These are phyloP conservation scores for Cucurbita pepo DNA, from an alignment of 306 rosid species.

Conservation along the genomic window DNA sequence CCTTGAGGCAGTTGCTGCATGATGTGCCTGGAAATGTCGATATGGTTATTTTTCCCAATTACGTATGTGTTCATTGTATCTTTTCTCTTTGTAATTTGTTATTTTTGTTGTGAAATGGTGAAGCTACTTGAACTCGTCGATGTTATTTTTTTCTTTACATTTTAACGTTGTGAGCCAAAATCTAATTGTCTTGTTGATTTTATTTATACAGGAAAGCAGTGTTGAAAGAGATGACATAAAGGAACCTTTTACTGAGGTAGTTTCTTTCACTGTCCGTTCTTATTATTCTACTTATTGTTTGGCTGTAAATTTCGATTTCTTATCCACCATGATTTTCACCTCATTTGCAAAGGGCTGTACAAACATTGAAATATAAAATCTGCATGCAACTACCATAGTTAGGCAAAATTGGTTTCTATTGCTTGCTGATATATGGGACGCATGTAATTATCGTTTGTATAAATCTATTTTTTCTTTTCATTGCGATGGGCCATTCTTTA, in stretches of 20 bases:
- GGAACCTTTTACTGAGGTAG: slow-evolving; percentile 95
- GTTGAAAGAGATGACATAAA: slow-evolving; percentile 79
- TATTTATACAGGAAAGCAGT: slow-evolving; percentile 65
- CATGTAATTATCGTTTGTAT: background rate
- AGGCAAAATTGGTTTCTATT: background rate
- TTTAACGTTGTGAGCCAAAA: background rate
- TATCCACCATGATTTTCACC: background rate
- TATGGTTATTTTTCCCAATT: slow-evolving; percentile 92
- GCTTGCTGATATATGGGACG: background rate
- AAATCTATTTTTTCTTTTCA: background rate
- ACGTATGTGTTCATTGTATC: slow-evolving; percentile 39
- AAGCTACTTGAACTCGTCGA: slow-evolving; percentile 5
- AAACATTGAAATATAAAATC: background rate
- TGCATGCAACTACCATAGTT: background rate
- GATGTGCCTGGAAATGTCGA: slow-evolving; percentile 85
- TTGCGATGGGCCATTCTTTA: background rate
- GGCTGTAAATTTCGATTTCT: background rate
- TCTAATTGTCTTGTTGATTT: slow-evolving; percentile 12
- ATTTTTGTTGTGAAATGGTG: background rate
- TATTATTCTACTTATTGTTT: background rate
- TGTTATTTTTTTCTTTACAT: background rate
- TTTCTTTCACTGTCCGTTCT: background rate
- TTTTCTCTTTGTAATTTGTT: background rate
- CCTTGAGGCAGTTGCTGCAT: slow-evolving; percentile 78
- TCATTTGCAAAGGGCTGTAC: background rate